These are phyloP conservation scores for Blastocystis sp. DNA, from an alignment of 352 stramenopile species.

Conservation along the genomic window DNA sequence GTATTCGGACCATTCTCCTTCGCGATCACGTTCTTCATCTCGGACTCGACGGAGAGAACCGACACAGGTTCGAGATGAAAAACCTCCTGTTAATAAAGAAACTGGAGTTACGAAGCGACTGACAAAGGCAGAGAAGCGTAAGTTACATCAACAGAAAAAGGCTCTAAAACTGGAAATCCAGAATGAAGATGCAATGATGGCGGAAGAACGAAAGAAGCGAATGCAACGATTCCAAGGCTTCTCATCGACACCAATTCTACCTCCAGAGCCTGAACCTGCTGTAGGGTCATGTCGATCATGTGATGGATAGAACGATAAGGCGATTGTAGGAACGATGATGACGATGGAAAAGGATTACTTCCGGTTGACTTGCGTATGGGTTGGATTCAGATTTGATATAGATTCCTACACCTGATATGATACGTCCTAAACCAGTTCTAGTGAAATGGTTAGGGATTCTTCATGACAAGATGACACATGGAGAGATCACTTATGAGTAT, in stretches of 20 bases:
- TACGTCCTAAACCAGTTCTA: constrained; percentile 40
- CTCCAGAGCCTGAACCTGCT: neutral
- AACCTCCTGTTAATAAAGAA: neutral
- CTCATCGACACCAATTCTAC: neutral
- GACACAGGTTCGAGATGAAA: neutral
- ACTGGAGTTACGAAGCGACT: neutral
- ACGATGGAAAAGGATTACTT: constrained; percentile 62
- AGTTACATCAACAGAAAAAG: neutral
- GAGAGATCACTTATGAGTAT: constrained; percentile 40
- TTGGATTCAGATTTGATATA: neutral
- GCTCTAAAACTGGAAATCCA: neutral
- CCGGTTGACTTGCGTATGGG: constrained; percentile 16
- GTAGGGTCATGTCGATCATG: neutral
- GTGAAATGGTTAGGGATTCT: constrained; percentile 18
- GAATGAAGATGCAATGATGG: neutral
- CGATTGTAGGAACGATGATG: constrained; percentile 53
- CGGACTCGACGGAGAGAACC: neutral
- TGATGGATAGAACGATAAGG: neutral
- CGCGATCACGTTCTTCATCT: neutral
- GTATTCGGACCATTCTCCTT: neutral
- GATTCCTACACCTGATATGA: constrained; percentile 50
- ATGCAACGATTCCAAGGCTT: neutral
- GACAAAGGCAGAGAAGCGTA: neutral
- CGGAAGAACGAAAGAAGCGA: neutral
- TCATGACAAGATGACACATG: neutral